Base-by-base conservation (phyloP, 1,284 basidiomycete species). In the Amylostereum areolatum region DNA sequence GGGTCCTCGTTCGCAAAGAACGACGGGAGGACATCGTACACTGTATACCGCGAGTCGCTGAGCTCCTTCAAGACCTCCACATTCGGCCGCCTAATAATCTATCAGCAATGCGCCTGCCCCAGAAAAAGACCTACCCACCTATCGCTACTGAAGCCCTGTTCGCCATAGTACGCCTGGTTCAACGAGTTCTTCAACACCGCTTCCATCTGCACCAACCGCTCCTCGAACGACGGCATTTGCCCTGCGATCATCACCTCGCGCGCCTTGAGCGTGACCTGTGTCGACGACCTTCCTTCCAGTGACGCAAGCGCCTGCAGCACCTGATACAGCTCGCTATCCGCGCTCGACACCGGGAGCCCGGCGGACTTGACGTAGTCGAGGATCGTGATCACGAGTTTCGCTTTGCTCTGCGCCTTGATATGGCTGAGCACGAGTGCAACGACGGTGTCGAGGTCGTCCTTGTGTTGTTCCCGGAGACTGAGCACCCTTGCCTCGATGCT, bases 191-290 rank as follows among this genome's bases (percentile, higher is more conserved):
- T 93, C 48, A 99, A 79, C 50, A 99, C 90, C 30, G 83, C 75
- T 73, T 97, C 95, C 89, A 99, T 96, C 70, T 99, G 97, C 28
- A 81, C 74, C 48, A 85, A 75, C 55, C 97, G 89, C 66, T 99
- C 97, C 62, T 96, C 92, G 63, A 94, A 95, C 34, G 93, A 97
- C 11, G 97, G 97, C 81, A 99, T 88, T 66, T 96, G 92, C 47
- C 92, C 92, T 32, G 91, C 80, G 60, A 99, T 97, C 53, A 97
- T 80, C 8, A 98, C 97, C 72, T 99, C 97, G 47, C 97, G 89
- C 44, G 97, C 96, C 72, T 97, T 99, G 60, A 99, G 74, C 2
- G 95, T 83, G 46, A 97, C 94, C 59, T 85, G 78, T 40, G 84
- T 89, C 9, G 93, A 94, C 5, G 91, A 91, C 59, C 87, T 89